phyloP scores from a whole-genome alignment of 1,139 yeast genomes.

The Candida sp. region DNA sequence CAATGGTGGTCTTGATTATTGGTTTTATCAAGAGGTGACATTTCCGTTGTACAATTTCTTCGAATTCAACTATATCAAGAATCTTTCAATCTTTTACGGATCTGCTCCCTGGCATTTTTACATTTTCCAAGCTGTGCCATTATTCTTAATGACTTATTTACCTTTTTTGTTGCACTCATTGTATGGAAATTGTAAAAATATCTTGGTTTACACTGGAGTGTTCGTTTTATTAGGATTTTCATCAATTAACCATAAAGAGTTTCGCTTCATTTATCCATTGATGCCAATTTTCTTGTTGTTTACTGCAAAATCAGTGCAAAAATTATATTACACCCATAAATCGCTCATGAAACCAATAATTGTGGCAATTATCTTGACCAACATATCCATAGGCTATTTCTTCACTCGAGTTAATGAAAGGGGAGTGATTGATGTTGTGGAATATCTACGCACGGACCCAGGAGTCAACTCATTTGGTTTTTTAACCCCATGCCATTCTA shows the following conservation, averaged over 20 bases:
- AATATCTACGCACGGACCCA: conserved; percentile 44
- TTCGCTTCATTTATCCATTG: conserved; percentile 83
- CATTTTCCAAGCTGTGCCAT: conserved; percentile 75
- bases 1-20: conserved; percentile 50
- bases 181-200: conserved; percentile 8
- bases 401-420: conserved; percentile 72
- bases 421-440: conserved; percentile 74
- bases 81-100: conserved; percentile 84
- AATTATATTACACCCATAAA: conserved; percentile 2
- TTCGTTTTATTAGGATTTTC: conserved; percentile 57
- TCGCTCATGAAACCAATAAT: conserved; percentile 4
- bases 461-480: conserved; percentile 61
- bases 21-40: conserved; percentile 54
- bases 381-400: conserved; percentile 46
- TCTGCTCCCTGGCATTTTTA: conserved; percentile 85
- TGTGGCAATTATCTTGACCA: conserved; percentile 22
- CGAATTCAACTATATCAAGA: conserved; percentile 70
- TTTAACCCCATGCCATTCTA: conserved; percentile 94
- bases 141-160: conserved; percentile 61
- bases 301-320: conserved; percentile 10
- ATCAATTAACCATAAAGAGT: conserved; percentile 77
- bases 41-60: conserved; percentile 71
- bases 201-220: conserved; percentile 24
- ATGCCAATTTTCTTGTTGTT: conserved; percentile 63
- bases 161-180: conserved; percentile 46